These are phyloP conservation scores for Kluyveromyces dobzhanskii DNA, from an alignment of 805 yeast species.

Conservation along the genomic window DNA sequence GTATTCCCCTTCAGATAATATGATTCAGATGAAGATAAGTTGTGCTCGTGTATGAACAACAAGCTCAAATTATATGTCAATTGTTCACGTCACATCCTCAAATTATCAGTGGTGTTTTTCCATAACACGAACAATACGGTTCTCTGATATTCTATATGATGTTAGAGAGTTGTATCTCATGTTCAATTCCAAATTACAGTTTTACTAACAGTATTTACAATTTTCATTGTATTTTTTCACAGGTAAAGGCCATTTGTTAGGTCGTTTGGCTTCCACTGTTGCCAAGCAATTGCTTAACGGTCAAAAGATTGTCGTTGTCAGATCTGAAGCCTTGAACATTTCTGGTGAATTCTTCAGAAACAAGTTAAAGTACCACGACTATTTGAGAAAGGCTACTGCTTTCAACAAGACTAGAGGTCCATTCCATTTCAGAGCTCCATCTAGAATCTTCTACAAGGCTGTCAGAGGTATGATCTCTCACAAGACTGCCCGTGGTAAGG, in stretches of 20 bases:
- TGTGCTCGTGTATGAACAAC: no score
- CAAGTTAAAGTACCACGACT: slow-evolving; percentile 99
- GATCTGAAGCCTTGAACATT: slow-evolving; percentile 96
- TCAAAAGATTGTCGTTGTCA: slow-evolving; percentile 94
- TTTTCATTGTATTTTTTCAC: slow-evolving; percentile 9
- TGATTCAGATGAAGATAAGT: no score
- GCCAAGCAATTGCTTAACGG: slow-evolving; percentile 99
- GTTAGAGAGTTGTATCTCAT: no score
- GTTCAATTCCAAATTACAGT: no score
- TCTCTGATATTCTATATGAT: no score
- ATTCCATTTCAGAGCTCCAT: slow-evolving; percentile 99
- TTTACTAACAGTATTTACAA: slow-evolving; percentile 2
- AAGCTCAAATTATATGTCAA: no score
- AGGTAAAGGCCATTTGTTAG: slow-evolving; percentile 98
- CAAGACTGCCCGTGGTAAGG: slow-evolving; percentile 99
- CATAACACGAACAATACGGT: no score
- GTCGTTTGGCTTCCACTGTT: slow-evolving; percentile 97
- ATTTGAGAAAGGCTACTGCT: slow-evolving; percentile 98
- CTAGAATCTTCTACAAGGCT: slow-evolving; percentile 99
- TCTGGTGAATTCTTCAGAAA: slow-evolving; percentile 99
- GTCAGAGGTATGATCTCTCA: slow-evolving; percentile 99
- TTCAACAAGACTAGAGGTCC: slow-evolving; percentile 99
- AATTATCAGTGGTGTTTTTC: no score
- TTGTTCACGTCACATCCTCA: no score
- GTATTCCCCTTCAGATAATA: no score